Evolutionary conservation across 2,329 filamentous ascomycete species (phyloP).

Genomic region (Achaetomium macrosporum): DNA sequence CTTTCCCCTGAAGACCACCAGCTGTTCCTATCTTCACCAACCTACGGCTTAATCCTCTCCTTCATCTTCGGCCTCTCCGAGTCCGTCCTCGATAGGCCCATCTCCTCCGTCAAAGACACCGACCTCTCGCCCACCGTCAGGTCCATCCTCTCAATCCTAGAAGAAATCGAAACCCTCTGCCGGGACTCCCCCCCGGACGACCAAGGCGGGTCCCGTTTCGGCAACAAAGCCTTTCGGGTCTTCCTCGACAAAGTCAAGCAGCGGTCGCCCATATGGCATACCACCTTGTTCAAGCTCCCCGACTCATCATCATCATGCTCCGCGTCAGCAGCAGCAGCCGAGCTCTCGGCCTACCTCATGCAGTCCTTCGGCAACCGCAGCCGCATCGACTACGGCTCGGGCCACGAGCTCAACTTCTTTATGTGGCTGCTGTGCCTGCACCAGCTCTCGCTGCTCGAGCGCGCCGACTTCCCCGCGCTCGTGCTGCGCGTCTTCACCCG

Average conservation of each 20-base stretch:
- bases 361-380: conserved; percentile 80
- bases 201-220: conserved; percentile 83
- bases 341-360: conserved; percentile 73
- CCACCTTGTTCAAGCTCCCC: conserved; percentile 45
- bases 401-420: conserved; percentile 95
- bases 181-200: conserved; percentile 71
- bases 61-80: conserved; percentile 88
- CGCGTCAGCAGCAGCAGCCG: conserved; percentile 46
- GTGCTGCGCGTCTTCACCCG: conserved; percentile 72
- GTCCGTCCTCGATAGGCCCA: conserved; percentile 64
- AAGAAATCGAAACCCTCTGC: conserved; percentile 62
- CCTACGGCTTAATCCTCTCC: conserved; percentile 68
- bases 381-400: conserved; percentile 93
- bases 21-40: conserved; percentile 70
- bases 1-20: conserved; percentile 75
- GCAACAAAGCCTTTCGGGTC: conserved; percentile 82
- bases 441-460: conserved; percentile 61
- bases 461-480: conserved; percentile 64
- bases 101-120: conserved; percentile 53
- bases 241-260: conserved; percentile 67
- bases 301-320: conserved; percentile 7
- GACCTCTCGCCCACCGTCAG: conserved; percentile 55
- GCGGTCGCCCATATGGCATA: conserved; percentile 57
- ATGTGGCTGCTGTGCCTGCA: conserved; percentile 95
- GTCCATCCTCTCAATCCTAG: conserved; percentile 63